Base-by-base conservation (phyloP, 2,329 filamentous ascomycete species). In the Alternaria gansuensis region DNA sequence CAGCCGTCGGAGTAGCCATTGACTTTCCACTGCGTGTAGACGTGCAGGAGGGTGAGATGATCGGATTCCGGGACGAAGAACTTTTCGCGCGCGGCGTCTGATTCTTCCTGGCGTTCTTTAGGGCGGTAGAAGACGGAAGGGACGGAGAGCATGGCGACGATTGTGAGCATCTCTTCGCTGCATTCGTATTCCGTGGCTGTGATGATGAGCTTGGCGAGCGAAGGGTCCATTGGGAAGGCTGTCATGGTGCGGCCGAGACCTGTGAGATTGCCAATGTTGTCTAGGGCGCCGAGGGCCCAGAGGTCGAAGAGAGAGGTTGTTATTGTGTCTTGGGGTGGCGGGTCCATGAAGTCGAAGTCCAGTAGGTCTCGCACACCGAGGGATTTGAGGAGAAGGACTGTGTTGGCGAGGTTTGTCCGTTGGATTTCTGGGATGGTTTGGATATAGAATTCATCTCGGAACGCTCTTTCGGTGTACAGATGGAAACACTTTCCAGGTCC, bases 271-370 rank as follows among this genome's bases (percentile, higher is more conserved):
- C 95, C 96, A 14, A 98, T 85, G 69, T 99, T 97, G 75, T 97
- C 92, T 11, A 99, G 80, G 0, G 95, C 94, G 1, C 95, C 95
- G 0, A 99, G 83, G 0, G 95, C 93, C 95, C 95, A 99, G 0
- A 99, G 86, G 70, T 99, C 95, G 79, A 98, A 99, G 34, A 99
- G 88, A 3, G 93, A 97, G 0, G 95, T 99, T 0, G 92, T 94
- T 66, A 99, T 98, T 0, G 93, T 97, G 72, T 99, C 96, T 78
- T 99, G 95, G 0, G 95, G 95, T 6, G 95, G 95, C 2, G 95
- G 95, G 68, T 99, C 95, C 94, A 99, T 98, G 70, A 99, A 99
- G 76, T 98, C 93, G 73, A 99, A 99, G 76, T 99, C 94, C 1
- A 99, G 81, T 9, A 99, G 83, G 67, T 99, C 93, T 73, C 92